Conservation (phyloP, 2,329 filamentous ascomycete species). For the Calonectria pauciramosa region DNA sequence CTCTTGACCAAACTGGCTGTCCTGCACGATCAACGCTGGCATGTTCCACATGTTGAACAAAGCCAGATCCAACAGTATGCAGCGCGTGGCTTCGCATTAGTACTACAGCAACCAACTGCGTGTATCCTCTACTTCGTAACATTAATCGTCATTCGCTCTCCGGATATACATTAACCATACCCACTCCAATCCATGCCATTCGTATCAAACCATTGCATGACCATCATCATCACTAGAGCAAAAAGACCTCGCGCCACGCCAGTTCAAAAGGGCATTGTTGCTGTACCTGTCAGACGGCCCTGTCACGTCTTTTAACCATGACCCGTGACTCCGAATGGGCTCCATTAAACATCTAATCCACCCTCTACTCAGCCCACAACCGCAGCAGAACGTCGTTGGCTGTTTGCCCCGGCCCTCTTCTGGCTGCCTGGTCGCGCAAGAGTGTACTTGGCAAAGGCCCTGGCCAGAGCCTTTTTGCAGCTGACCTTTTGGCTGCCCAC, state of each 20-base stretch:
- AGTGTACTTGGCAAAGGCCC: constrained; percentile 97
- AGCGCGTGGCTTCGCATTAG: background rate
- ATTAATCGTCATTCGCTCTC: constrained; percentile 5
- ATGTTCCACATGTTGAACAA: background rate
- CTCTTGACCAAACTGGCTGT: background rate
- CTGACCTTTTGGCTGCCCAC: constrained; percentile 97
- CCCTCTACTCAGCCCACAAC: constrained; percentile 43
- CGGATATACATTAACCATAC: constrained; percentile 19
- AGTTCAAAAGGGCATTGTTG: constrained; percentile 8
- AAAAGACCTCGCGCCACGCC: background rate
- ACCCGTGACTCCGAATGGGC: background rate
- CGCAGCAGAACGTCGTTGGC: constrained; percentile 46
- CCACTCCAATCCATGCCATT: constrained; percentile 1
- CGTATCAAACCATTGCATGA: background rate
- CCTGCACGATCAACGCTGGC: background rate
- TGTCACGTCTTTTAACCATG: constrained; percentile 1
- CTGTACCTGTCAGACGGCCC: constrained; percentile 2
- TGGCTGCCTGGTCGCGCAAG: constrained; percentile 63
- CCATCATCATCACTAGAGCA: background rate
- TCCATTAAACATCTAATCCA: background rate
- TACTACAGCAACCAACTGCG: background rate
- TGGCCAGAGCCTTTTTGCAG: constrained; percentile 94
- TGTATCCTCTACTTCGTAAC: background rate
- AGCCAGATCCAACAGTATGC: background rate
- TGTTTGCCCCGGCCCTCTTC: constrained; percentile 39